Conservation (phyloP, 2,329 filamentous ascomycete species). For the Leptosphaerulina australis region DNA sequence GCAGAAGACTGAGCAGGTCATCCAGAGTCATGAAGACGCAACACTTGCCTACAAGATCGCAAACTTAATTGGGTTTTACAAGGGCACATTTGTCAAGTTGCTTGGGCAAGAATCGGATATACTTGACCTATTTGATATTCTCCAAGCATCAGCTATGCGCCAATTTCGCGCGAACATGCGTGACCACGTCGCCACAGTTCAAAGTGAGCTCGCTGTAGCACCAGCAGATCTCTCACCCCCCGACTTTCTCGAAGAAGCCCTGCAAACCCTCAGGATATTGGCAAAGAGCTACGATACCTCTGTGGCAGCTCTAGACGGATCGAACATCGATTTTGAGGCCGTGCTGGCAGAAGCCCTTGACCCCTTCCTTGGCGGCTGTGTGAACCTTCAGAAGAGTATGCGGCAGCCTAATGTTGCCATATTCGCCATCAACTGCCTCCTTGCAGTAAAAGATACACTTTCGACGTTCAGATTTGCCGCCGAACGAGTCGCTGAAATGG, state of each 20-base stretch:
- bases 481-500: constrained; percentile 61
- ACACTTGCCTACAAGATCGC: constrained; percentile 88
- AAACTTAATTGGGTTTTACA: constrained; percentile 89
- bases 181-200: constrained; percentile 77
- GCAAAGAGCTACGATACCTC: constrained; percentile 90
- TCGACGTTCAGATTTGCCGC: constrained; percentile 68
- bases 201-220: constrained; percentile 71
- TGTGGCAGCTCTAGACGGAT: constrained; percentile 61
- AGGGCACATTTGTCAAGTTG: constrained; percentile 79
- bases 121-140: constrained; percentile 68
- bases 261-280: constrained; percentile 77
- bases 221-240: constrained; percentile 78
- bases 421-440: constrained; percentile 75
- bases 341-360: constrained; percentile 81
- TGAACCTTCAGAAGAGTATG: constrained; percentile 69
- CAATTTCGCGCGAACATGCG: constrained; percentile 83
- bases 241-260: constrained; percentile 77
- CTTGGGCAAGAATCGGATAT: constrained; percentile 72
- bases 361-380: constrained; percentile 79
- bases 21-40: constrained; percentile 89
- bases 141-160: constrained; percentile 77
- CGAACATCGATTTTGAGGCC: constrained; percentile 72
- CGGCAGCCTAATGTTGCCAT: constrained; percentile 66
- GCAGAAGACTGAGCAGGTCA: constrained; percentile 87
- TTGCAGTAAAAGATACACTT: constrained; percentile 63